A percentile compares a stretch with the other conserved stretches of the same genome.
phyloP scores from a whole-genome alignment of 2,329 filamentous ascomycete species.

The Calonectria pauciramosa region DNA sequence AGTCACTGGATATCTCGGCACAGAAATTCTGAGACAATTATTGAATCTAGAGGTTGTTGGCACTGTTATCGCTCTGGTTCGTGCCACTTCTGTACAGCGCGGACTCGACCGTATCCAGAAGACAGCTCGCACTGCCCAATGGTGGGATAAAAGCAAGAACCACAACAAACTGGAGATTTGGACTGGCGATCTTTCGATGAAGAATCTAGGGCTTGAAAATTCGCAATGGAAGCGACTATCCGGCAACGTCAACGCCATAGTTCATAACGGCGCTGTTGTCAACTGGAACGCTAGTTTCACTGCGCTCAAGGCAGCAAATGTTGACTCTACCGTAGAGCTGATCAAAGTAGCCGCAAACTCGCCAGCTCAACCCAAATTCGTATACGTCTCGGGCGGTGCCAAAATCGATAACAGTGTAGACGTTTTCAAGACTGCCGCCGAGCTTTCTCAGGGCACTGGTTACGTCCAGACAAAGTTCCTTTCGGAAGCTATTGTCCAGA shows the following conservation, averaged over 20 bases:
- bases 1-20: conserved; percentile 24
- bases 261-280: conserved; percentile 68
- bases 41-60: conserved; percentile 39
- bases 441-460: conserved; percentile 17
- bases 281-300: conserved; percentile 88
- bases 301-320: conserved; percentile 79
- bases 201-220: conserved; percentile 76
- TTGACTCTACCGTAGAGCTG: conserved; percentile 55
- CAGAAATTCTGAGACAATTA: conserved; percentile 8
- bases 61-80: conserved; percentile 43
- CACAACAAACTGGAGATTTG: conserved; percentile 70
- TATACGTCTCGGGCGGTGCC: conserved; percentile 43
- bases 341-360: conserved; percentile 31
- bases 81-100: conserved; percentile 23
- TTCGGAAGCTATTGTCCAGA: conserved; percentile 28
- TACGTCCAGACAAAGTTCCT: conserved; percentile 34
- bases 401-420: conserved; percentile 9
- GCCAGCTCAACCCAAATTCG: conserved; percentile 31
- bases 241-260: conserved; percentile 69
- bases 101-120: conserved; percentile 30
- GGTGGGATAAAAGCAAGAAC: conserved; percentile 32
- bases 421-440: background rate
- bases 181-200: conserved; percentile 79
- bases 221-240: conserved; percentile 72
- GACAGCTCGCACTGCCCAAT: conserved; percentile 25